Percentiles rank a stretch among this genome's conserved stretches.
Conservation (phyloP, 345 rosid genomes). For the Aethionema arabicum region DNA sequence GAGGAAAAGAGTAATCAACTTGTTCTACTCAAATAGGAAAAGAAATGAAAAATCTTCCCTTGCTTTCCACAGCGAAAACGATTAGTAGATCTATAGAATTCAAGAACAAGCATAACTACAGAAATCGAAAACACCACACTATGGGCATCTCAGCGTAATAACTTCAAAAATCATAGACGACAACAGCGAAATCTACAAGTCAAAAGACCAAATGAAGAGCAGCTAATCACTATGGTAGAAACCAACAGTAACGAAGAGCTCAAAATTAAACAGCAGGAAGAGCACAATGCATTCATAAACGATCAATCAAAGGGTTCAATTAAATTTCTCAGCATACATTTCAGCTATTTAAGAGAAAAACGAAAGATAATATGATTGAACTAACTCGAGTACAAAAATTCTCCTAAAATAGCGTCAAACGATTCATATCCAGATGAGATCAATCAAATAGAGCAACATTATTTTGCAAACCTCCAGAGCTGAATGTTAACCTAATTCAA, state of each 20-base stretch:
- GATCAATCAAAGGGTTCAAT: slow-evolving; percentile 13
- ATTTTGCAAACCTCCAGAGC: slow-evolving; percentile 4
- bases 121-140: neutral
- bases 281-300: no score
- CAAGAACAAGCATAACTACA: slow-evolving; percentile 1
- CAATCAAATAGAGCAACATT: neutral
- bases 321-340: neutral
- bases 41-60: neutral
- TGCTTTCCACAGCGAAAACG: neutral
- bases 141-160: neutral
- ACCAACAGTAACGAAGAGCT: neutral
- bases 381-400: slow-evolving; percentile 11
- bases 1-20: no score
- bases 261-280: neutral
- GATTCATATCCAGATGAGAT: neutral
- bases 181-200: neutral
- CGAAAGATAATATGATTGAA: slow-evolving; percentile 7
- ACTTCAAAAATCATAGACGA: neutral
- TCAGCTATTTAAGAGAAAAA: slow-evolving; percentile 20
- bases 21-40: no score
- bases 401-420: neutral
- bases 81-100: neutral
- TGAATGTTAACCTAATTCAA: neutral
- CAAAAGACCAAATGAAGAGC: neutral
- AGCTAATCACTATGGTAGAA: neutral